Evolutionary conservation across 1,284 basidiomycete species (phyloP).

Genomic region (Ceratobasidium sp.): DNA sequence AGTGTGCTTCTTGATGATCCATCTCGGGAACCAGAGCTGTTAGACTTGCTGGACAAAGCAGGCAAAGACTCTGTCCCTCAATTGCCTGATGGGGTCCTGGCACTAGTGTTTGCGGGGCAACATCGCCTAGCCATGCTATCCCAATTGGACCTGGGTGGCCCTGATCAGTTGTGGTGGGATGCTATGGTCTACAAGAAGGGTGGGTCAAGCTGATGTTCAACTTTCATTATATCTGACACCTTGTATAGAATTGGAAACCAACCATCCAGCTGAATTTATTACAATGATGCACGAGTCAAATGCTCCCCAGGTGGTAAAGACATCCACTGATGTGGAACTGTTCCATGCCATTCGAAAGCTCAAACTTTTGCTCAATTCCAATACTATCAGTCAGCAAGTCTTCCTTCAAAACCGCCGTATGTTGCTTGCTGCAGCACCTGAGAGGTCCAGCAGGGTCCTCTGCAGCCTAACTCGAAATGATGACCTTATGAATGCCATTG

Average conservation of each 20-base stretch:
- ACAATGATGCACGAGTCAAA: conserved; percentile 28
- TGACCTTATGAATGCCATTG: too few species aligned
- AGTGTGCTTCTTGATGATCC: too few species aligned
- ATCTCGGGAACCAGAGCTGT: too few species aligned
- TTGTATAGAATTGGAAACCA: background rate
- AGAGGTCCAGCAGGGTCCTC: too few species aligned
- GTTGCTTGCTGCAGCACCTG: too few species aligned
- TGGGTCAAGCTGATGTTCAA: background rate
- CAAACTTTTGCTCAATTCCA: too few species aligned
- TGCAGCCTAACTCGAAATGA: too few species aligned
- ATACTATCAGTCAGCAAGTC: too few species aligned
- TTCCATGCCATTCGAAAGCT: too few species aligned
- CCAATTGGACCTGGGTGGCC: background rate
- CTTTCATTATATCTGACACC: background rate
- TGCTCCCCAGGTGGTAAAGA: background rate
- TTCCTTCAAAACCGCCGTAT: too few species aligned
- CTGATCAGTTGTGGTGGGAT: conserved; percentile 7
- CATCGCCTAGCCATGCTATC: conserved; percentile 3
- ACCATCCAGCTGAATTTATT: conserved; percentile 17
- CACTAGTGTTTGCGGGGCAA: conserved; percentile 9
- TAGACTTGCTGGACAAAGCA: too few species aligned
- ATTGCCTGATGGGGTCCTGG: background rate
- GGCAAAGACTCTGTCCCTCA: background rate
- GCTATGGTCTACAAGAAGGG: background rate
- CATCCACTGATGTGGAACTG: background rate